A percentile compares a stretch with the other conserved stretches of the same genome.
Conservation (phyloP, 345 rosid genomes). For the Salix suchowensis region DNA sequence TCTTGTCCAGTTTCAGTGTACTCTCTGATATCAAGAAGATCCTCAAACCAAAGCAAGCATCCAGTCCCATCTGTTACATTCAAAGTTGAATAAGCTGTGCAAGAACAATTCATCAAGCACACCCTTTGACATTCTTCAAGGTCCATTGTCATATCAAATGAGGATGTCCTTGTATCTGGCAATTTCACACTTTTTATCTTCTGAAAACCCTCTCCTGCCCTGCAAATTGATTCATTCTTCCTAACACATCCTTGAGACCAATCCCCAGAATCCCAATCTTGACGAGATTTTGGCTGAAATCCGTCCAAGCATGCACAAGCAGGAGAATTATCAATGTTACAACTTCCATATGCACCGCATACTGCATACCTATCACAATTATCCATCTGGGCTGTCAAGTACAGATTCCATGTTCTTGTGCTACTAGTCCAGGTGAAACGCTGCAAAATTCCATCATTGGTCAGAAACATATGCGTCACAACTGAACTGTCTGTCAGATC, state of each 20-base stretch:
- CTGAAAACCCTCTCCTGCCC: constrained; percentile 9
- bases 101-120: constrained; percentile 10
- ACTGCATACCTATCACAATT: constrained; percentile 17
- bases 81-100: constrained; percentile 12
- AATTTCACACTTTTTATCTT: constrained; percentile 7
- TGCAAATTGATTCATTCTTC: constrained; percentile 4
- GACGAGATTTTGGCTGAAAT: background rate
- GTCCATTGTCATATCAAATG: constrained; percentile 4
- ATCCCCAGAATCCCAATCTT: constrained; percentile 8
- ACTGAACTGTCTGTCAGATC: constrained; percentile 1
- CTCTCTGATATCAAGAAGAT: constrained; percentile 18
- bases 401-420: background rate
- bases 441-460: constrained; percentile 6
- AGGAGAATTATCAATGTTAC: constrained; percentile 17
- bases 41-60: constrained; percentile 17
- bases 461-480: constrained; percentile 15
- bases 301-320: constrained; percentile 12
- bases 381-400: constrained; percentile 13
- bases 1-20: constrained; percentile 7
- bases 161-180: constrained; percentile 7
- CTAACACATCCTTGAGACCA: constrained; percentile 10
- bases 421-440: background rate
- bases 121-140: constrained; percentile 3
- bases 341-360: constrained; percentile 22
- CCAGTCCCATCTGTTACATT: constrained; percentile 13